These are phyloP conservation scores for Salix exigua DNA, from an alignment of 345 rosid genomes.

Conservation along the genomic window DNA sequence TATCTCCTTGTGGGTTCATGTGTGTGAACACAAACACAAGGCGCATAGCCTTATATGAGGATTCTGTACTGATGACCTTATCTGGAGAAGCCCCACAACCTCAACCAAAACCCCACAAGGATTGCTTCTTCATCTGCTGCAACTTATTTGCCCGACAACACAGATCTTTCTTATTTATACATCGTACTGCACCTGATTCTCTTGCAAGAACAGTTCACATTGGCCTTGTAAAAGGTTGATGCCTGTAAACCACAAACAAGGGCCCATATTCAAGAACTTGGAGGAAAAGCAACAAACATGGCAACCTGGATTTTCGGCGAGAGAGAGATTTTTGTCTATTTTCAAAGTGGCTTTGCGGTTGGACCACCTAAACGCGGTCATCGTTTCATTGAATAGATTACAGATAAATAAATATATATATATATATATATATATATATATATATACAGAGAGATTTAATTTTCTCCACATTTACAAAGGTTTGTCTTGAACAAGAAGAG, in stretches of 20 bases:
- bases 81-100: constrained; percentile 18
- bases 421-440: too few species aligned
- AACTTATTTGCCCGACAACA: constrained; percentile 30
- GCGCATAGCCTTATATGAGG: constrained; percentile 5
- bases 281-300: constrained; percentile 31
- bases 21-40: constrained; percentile 20
- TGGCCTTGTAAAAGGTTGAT: background rate
- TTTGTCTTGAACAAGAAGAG: background rate
- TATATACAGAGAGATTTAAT: background rate
- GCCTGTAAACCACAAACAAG: background rate
- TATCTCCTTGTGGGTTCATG: background rate
- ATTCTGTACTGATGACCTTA: constrained; percentile 16
- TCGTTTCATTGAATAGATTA: background rate
- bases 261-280: constrained; percentile 14
- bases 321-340: background rate
- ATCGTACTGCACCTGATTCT: background rate
- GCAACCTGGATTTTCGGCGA: constrained; percentile 16
- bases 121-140: constrained; percentile 20
- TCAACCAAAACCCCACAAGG: background rate
- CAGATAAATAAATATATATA: background rate
- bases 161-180: background rate
- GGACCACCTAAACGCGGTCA: constrained; percentile 6
- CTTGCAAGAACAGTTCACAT: too few species aligned
- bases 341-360: background rate
- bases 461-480: background rate